Conservation (phyloP, 257 asterid species). For the Solanum corneliomulleri region DNA sequence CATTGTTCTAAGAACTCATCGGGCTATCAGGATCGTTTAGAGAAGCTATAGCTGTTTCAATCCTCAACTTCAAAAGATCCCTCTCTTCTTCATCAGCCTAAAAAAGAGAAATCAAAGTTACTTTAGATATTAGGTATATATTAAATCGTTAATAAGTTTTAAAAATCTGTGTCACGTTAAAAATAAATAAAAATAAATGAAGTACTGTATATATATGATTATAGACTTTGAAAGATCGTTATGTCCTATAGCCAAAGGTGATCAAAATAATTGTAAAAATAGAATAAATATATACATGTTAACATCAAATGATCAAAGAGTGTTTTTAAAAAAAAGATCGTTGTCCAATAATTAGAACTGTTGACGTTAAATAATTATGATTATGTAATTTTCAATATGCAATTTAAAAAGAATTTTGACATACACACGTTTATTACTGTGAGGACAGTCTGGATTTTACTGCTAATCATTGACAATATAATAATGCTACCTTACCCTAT, state of each 20-base stretch:
- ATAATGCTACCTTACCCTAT: not conserved
- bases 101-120: not conserved
- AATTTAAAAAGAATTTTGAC: not conserved
- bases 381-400: not conserved
- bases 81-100: slow-evolving; percentile 70
- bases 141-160: not conserved
- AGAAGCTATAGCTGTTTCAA: slow-evolving; percentile 57
- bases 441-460: not conserved
- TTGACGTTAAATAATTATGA: not conserved
- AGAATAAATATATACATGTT: not conserved
- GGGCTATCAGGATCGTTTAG: slow-evolving; percentile 59
- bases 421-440: not conserved
- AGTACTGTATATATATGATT: not conserved
- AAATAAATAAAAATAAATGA: not conserved
- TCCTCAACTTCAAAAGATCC: slow-evolving; percentile 32
- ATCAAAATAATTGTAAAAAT: not conserved
- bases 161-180: not conserved
- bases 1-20: slow-evolving; percentile 22
- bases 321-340: not conserved
- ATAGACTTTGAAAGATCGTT: not conserved
- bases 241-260: not conserved
- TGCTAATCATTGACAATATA: not conserved
- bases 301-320: not conserved
- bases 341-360: not conserved
- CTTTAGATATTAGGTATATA: not conserved